Evolutionary conservation across 129 eudicot species (phyloP).

Genomic region (Rutidosis leptorrhynchoides): DNA sequence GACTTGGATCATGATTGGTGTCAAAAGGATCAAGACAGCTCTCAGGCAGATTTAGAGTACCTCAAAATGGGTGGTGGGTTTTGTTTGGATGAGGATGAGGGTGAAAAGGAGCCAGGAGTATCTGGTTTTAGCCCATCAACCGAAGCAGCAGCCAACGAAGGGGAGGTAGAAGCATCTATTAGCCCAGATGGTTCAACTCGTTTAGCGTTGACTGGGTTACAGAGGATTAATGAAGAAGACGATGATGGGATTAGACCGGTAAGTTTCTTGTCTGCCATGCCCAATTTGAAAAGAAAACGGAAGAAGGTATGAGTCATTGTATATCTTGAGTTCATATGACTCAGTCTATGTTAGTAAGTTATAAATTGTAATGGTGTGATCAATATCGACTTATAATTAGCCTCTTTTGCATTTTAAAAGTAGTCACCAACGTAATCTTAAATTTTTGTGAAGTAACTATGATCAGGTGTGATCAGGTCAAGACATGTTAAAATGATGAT

Average conservation of each 20-base stretch:
- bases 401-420: not conserved
- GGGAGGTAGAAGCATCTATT: conserved; percentile 21
- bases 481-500: not conserved
- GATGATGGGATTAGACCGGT: conserved; percentile 25
- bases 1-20: conserved; percentile 21
- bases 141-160: conserved; percentile 15
- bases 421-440: not conserved
- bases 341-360: not conserved
- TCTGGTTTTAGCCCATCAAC: conserved; percentile 25
- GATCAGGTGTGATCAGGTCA: no score
- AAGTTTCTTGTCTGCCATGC: conserved; percentile 57
- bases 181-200: conserved; percentile 19
- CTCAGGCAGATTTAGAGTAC: conserved; percentile 42
- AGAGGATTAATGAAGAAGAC: conserved; percentile 20
- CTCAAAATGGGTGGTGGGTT: conserved; percentile 82
- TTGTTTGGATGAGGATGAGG: conserved; percentile 66
- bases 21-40: conserved; percentile 23
- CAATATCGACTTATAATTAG: not conserved
- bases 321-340: not conserved
- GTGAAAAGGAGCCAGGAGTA: conserved; percentile 28
- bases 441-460: not conserved
- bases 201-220: not conserved
- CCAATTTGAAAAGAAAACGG: conserved; percentile 61
- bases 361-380: not conserved
- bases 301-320: conserved; percentile 35